Base-by-base conservation (phyloP, 2,329 filamentous ascomycete species). In the Aspergillus piperis region DNA sequence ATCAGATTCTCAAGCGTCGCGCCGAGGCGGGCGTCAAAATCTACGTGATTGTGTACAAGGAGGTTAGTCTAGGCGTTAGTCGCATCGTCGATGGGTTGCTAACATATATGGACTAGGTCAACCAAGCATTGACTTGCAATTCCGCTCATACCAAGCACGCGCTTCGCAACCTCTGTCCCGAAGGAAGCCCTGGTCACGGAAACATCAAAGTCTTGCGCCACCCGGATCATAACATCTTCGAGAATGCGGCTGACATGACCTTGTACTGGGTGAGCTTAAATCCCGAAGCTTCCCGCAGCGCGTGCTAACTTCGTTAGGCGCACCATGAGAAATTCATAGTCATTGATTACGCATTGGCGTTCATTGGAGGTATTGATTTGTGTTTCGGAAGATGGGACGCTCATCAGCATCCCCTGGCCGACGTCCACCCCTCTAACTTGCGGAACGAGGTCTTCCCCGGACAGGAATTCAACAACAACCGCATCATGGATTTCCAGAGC, bases 311-410 rank as follows among this genome's bases (percentile, higher is more conserved):
- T 41, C 3, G 21, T 17, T 49, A 75, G 77, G 95, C 95, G 0
- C 95, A 99, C 73, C 95, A 99, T 73, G 95, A 99, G 71, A 99
- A 99, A 74, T 96, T 97, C 72, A 90, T 98, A 57, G 90, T 99
- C 17, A 90, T 98, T 56, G 95, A 98, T 77, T 96, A 96, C 71
- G 85, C 88, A 15, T 78, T 94, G 68, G 95, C 92, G 13, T 98
- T 98, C 71, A 94, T 98, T 60, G 95, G 95, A 55, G 95, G 95
- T 0, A 82, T 99, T 5, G 95, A 99, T 77, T 81, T 98, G 32
- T 99, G 95, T 76, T 99, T 97, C 73, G 95, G 95, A 8, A 87
- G 95, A 56, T 98, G 93, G 93, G 95, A 99, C 71, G 85, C 85
- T 58, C 86, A 90, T 64, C 91, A 96, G 70, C 95, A 98, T 77